Conservation (phyloP, 2,329 filamentous ascomycete species). For the Elsinoe necatrix region DNA sequence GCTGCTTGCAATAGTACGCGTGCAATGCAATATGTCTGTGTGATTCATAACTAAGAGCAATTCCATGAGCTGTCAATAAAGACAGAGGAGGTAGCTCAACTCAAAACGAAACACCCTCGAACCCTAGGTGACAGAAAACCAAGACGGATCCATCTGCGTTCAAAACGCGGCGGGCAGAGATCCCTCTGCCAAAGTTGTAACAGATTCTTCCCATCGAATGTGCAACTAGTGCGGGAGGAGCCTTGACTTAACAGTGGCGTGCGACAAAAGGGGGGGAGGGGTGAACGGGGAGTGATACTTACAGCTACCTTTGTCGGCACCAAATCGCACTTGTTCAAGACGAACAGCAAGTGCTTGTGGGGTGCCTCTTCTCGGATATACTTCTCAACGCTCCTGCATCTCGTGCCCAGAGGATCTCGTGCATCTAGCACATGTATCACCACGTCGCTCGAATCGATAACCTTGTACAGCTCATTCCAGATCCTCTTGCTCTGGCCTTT, state of each 20-base stretch:
- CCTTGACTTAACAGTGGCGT: conserved; percentile 88
- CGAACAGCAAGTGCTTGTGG: conserved; percentile 89
- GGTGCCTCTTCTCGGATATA: conserved; percentile 88
- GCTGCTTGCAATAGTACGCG: conserved; percentile 22
- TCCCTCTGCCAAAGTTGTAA: conserved; percentile 99
- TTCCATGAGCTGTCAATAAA: conserved; percentile 56
- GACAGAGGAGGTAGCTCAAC: conserved; percentile 78
- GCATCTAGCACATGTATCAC: conserved; percentile 92
- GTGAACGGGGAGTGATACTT: conserved; percentile 46
- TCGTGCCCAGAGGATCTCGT: conserved; percentile 78
- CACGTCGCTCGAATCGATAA: conserved; percentile 91
- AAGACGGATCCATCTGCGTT: conserved; percentile 78
- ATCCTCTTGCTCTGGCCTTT: conserved; percentile 95
- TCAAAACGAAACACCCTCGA: conserved; percentile 80
- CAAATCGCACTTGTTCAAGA: conserved; percentile 86
- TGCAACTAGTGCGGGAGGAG: conserved; percentile 54
- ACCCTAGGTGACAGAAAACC: conserved; percentile 67
- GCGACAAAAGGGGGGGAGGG: conserved; percentile 18
- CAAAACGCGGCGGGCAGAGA: conserved; percentile 58
- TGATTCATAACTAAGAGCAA: conserved; percentile 99
- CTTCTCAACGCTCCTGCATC: conserved; percentile 84
- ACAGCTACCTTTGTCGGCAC: conserved; percentile 89
- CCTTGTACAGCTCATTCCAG: conserved; percentile 90
- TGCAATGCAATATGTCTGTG: conserved; percentile 48
- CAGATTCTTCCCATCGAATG: conserved; percentile 72